phyloP scores from a whole-genome alignment of 495 filamentous ascomycete species.

The Aspergillus sparsus region DNA sequence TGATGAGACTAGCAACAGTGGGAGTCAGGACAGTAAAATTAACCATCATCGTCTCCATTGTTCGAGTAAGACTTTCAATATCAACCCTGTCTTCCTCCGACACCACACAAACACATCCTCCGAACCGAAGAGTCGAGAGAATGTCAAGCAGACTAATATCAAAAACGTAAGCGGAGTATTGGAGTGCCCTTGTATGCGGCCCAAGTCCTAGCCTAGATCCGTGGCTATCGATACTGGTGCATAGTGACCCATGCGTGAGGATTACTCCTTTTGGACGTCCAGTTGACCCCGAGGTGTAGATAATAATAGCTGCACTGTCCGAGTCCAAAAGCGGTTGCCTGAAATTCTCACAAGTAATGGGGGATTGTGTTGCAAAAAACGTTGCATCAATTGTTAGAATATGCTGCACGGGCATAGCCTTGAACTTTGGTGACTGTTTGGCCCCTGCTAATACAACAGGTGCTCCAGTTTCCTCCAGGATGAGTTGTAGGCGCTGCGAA shows the following conservation, averaged over 20 bases:
- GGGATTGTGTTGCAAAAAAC: neutral
- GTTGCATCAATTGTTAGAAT: slow-evolving; percentile 1
- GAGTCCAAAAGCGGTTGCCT: neutral
- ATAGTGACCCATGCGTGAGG: slow-evolving; percentile 24
- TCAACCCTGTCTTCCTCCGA: slow-evolving; percentile 19
- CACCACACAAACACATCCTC: slow-evolving; percentile 22
- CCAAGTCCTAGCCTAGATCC: slow-evolving; percentile 15
- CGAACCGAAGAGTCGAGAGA: slow-evolving; percentile 15
- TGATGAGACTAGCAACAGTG: slow-evolving; percentile 8
- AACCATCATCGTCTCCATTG: slow-evolving; percentile 8
- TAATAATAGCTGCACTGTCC: slow-evolving; percentile 27
- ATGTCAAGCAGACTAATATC: slow-evolving; percentile 22
- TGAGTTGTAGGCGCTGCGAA: slow-evolving; percentile 43
- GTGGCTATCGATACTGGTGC: slow-evolving; percentile 24
- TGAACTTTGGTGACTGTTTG: slow-evolving; percentile 3
- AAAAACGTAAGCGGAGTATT: slow-evolving; percentile 24
- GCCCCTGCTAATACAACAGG: slow-evolving; percentile 11
- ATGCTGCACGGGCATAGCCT: neutral
- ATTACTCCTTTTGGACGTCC: slow-evolving; percentile 37
- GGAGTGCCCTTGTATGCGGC: slow-evolving; percentile 5
- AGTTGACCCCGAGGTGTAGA: slow-evolving; percentile 38
- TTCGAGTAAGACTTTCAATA: slow-evolving; percentile 4
- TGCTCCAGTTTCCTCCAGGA: slow-evolving; percentile 37
- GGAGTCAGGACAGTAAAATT: slow-evolving; percentile 21
- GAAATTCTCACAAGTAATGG: neutral